Percentiles rank a stretch among this genome's conserved stretches.
Evolutionary conservation across 108 stramenopile species (phyloP).

Genomic region (Cyclotella distinguenda): DNA sequence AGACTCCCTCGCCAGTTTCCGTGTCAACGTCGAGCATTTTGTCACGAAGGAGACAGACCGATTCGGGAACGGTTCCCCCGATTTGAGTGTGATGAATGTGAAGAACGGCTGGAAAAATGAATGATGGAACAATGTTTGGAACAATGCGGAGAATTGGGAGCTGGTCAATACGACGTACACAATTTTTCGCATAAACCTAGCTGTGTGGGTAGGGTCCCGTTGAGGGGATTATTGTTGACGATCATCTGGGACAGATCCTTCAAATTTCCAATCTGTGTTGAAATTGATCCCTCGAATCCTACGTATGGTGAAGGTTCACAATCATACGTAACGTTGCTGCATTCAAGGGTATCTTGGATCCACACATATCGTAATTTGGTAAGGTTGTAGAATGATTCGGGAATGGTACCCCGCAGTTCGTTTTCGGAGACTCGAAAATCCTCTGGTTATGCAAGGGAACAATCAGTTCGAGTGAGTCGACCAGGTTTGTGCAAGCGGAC

Average conservation of each 20-base stretch:
- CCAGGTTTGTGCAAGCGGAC: background rate
- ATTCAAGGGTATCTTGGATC: conserved; percentile 34
- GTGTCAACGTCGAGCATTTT: conserved; percentile 21
- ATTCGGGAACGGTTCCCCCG: conserved; percentile 20
- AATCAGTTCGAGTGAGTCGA: background rate
- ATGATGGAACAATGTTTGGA: background rate
- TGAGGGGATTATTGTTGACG: conserved; percentile 48
- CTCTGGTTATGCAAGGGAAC: background rate
- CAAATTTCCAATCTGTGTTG: conserved; percentile 41
- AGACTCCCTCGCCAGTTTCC: conserved; percentile 17
- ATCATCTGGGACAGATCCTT: conserved; percentile 21
- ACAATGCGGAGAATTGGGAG: background rate
- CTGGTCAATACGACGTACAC: conserved; percentile 2
- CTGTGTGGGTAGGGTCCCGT: conserved; percentile 48
- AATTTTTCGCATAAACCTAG: conserved; percentile 42
- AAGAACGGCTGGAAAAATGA: conserved; percentile 11
- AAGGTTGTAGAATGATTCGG: conserved; percentile 26
- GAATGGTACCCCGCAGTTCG: conserved; percentile 23
- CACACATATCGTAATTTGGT: conserved; percentile 21
- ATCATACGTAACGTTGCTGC: conserved; percentile 8
- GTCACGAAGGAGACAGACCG: conserved; percentile 36
- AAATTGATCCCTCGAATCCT: conserved; percentile 42
- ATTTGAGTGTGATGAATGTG: conserved; percentile 37
- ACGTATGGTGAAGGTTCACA: conserved; percentile 10
- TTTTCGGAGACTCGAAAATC: conserved; percentile 14